Evolutionary conservation across 2,329 filamentous ascomycete genomes (phyloP), one percentile per base, ranked within the genome.

Genomic region (Fusarium fracticaudum): DNA sequence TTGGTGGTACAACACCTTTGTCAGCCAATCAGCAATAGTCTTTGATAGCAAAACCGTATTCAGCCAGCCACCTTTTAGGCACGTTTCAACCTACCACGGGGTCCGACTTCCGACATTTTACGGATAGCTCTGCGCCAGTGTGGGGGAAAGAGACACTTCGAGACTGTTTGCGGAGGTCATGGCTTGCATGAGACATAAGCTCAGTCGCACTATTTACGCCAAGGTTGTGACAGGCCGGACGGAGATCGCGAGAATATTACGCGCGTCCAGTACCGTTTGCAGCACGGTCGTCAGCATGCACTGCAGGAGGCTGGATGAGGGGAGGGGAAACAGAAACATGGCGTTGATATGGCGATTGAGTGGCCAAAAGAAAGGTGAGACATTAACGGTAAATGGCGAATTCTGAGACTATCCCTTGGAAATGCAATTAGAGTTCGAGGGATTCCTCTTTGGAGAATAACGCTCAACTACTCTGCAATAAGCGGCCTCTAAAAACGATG

Each of bases 161-260:
- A 50, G 55, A 68, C 48, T 44, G n/a, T 62, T 62, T 62, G 55
- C 64, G 48, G 55, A 48, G 54, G n/a, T 24, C 22, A 48, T 38
- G 33, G 48, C 50, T 50, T 62, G 48, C 48, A 33, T 29, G 29
- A 18, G 26, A 43, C 22, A 51, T 26, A 48, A 44, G 58, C 60
- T 20, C n/a, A 38, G 35, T 44, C 17, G 31, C 24, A 35, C 31
- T 29, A 45, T 69, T 69, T 26, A 33, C 17, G 24, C 18, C 26
- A 41, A 13, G 48, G 2, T 29, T 31, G 37, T 40, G n/a, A 24
- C n/a, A 45, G 26, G 26, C n/a, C 24, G 47, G 43, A 68, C 33
- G 15, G 26, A 37, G 31, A 29, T 48, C 20, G 29, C 17, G 31
- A 29, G 22, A 20, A 7, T 20, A 10, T 29, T 38, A n/a, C 31